Conservation (phyloP, 2,329 filamentous ascomycete species). For the Aspergillus sp. region DNA sequence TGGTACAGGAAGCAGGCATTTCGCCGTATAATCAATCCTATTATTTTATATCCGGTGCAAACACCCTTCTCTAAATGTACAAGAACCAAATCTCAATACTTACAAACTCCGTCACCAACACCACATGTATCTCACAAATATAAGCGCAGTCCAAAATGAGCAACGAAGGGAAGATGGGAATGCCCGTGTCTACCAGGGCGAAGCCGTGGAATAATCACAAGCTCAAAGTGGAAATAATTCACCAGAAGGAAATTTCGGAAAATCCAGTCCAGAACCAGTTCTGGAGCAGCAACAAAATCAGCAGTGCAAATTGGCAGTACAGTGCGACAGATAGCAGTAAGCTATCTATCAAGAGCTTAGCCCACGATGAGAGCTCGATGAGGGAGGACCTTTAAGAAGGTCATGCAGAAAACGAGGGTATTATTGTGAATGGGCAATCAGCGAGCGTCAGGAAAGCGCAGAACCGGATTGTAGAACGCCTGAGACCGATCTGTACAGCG, state of each 20-base stretch:
- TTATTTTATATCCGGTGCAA: neutral
- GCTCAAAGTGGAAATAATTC: conserved; percentile 18
- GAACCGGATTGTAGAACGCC: conserved; percentile 31
- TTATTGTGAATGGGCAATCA: conserved; percentile 11
- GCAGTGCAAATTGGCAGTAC: conserved; percentile 6
- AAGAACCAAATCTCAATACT: conserved; percentile 19
- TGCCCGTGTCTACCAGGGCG: conserved; percentile 22
- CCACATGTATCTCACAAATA: conserved; percentile 22
- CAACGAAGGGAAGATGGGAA: conserved; percentile 15
- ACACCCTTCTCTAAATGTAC: conserved; percentile 13
- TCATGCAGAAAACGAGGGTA: conserved; percentile 14
- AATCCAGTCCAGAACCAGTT: conserved; percentile 18
- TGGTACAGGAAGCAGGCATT: neutral
- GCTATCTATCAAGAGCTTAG: neutral
- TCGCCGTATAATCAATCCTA: neutral
- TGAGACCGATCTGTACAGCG: conserved; percentile 36
- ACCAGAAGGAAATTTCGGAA: conserved; percentile 21
- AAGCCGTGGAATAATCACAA: conserved; percentile 17
- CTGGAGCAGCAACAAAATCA: conserved; percentile 6
- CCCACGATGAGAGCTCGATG: neutral
- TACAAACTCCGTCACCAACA: conserved; percentile 22
- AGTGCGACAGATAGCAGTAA: neutral
- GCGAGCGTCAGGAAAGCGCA: conserved; percentile 20
- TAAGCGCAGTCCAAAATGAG: conserved; percentile 15
- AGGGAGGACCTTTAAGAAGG: conserved; percentile 1